phyloP scores from a whole-genome alignment of 2,329 filamentous ascomycete genomes.

The Aspergillus sp. region DNA sequence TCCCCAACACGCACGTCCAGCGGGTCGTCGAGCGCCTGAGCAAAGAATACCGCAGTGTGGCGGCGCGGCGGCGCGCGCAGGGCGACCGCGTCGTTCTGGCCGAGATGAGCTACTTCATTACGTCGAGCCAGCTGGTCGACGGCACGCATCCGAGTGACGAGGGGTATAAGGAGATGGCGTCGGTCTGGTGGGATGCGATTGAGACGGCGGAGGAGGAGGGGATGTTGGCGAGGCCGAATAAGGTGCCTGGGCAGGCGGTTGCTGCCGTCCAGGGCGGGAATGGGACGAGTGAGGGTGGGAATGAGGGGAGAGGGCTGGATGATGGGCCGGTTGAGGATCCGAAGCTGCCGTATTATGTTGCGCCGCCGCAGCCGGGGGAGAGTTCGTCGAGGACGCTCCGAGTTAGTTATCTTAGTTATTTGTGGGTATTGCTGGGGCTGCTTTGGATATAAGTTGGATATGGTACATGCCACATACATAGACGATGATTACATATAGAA shows the following conservation, averaged over 20 bases:
- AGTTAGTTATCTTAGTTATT: neutral
- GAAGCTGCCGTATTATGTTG: slow-evolving; percentile 2
- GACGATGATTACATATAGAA: neutral
- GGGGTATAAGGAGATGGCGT: slow-evolving; percentile 29
- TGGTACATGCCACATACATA: neutral
- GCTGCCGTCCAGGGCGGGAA: neutral
- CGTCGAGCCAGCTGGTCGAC: slow-evolving; percentile 18
- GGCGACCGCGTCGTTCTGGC: slow-evolving; percentile 25
- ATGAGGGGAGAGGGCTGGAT: neutral
- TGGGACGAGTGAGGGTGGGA: neutral
- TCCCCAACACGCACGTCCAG: slow-evolving; percentile 21
- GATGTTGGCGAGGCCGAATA: neutral
- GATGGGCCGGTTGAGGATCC: slow-evolving; percentile 8
- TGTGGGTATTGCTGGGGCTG: neutral
- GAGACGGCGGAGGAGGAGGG: slow-evolving; percentile 15
- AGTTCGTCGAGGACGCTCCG: neutral
- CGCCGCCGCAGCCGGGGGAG: slow-evolving; percentile 1
- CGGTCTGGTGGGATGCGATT: slow-evolving; percentile 29
- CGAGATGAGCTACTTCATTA: slow-evolving; percentile 27
- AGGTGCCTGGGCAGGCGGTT: neutral
- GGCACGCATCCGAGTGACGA: slow-evolving; percentile 23
- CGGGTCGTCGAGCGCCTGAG: slow-evolving; percentile 17
- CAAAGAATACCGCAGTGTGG: slow-evolving; percentile 26
- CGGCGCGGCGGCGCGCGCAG: slow-evolving; percentile 17
- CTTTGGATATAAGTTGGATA: neutral